phyloP scores from a whole-genome alignment of 371 early-diverging fungal genomes.

The Vairimorpha apis region DNA sequence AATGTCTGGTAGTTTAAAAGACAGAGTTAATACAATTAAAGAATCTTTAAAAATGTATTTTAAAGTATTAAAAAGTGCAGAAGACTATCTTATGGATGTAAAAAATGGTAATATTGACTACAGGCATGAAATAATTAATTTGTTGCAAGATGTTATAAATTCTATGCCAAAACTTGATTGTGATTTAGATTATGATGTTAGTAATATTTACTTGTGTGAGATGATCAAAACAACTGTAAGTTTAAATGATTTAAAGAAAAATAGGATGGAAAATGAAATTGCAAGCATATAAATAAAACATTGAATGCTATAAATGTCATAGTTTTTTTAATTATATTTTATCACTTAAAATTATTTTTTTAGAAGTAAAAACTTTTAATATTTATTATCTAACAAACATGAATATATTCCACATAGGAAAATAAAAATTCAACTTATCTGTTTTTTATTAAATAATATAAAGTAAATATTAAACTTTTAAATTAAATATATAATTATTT shows the following conservation, averaged over 20 bases:
- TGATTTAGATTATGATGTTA: conserved; percentile 17
- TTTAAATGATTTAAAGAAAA: conserved; percentile 39
- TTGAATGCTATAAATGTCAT: too few relatives aligned
- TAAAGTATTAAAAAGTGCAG: conserved; percentile 42
- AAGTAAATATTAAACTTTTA: too few relatives aligned
- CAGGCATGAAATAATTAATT: conserved; percentile 45
- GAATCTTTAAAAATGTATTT: conserved; percentile 48
- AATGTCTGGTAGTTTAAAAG: conserved; percentile 46
- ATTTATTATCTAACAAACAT: too few relatives aligned
- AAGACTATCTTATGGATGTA: conserved; percentile 50
- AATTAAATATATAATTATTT: too few relatives aligned
- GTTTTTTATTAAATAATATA: too few relatives aligned
- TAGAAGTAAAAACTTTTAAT: too few relatives aligned
- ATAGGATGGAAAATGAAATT: conserved; percentile 34
- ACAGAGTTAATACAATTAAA: conserved; percentile 47
- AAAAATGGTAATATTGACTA: conserved; percentile 23
- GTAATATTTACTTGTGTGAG: conserved; percentile 33
- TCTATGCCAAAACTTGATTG: conserved; percentile 38
- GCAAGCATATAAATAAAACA: not conserved
- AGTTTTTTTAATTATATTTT: too few relatives aligned
- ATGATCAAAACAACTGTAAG: conserved; percentile 42
- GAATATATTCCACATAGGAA: too few relatives aligned
- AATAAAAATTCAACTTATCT: too few relatives aligned
- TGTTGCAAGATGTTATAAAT: conserved; percentile 58
- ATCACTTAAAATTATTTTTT: too few relatives aligned